These are phyloP conservation scores for Entamoeba histolytica DNA, from an alignment of 208 protist genomes.

Conservation along the genomic window DNA sequence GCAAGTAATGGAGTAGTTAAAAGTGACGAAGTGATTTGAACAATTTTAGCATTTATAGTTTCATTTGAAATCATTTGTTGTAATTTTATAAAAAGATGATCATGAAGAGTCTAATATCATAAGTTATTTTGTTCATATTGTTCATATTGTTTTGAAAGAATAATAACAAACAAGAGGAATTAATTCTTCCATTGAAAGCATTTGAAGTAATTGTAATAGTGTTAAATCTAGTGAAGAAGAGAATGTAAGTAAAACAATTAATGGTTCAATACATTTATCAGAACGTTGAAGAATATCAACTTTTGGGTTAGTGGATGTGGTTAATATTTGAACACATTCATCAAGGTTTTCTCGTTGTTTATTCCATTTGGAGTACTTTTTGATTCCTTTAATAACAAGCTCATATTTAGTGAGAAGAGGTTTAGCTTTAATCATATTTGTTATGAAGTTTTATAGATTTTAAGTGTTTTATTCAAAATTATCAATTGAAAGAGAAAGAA, in stretches of 20 bases:
- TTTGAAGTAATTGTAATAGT: neutral
- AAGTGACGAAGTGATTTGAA: neutral
- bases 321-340: neutral
- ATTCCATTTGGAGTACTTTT: neutral
- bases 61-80: neutral
- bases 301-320: neutral
- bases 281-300: neutral
- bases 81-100: neutral
- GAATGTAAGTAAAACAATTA: neutral
- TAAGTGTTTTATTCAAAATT: no score
- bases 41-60: neutral
- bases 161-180: neutral
- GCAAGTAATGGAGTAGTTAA: neutral
- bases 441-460: no score
- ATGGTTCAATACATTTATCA: neutral
- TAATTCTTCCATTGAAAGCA: neutral
- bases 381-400: neutral
- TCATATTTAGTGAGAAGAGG: neutral
- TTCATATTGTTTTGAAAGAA: neutral
- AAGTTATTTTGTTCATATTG: neutral
- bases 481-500: no score
- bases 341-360: neutral
- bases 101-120: neutral
- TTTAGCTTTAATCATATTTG: no score
- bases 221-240: neutral